Conservation (phyloP, 352 stramenopile genomes). For the Globisporangium paddicum region DNA sequence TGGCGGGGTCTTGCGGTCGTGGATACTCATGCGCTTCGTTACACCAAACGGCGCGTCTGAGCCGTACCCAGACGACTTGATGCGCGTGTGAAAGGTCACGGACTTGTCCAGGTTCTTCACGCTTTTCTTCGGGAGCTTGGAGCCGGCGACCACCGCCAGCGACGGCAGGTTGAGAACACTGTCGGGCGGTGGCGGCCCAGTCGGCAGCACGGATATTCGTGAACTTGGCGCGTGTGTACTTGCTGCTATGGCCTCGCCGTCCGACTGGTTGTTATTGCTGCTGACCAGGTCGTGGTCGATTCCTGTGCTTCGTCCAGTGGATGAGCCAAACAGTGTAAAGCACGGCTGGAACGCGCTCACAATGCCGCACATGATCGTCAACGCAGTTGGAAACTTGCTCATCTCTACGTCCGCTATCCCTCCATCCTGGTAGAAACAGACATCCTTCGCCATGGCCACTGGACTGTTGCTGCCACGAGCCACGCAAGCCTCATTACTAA, state of each 20-base stretch:
- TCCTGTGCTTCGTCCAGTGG: background rate
- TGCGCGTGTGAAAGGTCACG: constrained; percentile 73
- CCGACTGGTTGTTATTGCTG: background rate
- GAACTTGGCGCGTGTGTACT: background rate
- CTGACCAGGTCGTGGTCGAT: background rate
- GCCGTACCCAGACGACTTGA: constrained; percentile 85
- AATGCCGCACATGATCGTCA: constrained; percentile 34
- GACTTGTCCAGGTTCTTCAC: constrained; percentile 52
- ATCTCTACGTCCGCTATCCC: background rate
- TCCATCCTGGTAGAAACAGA: constrained; percentile 35
- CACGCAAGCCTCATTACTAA: background rate
- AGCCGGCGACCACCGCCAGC: constrained; percentile 19
- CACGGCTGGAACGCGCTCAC: constrained; percentile 66
- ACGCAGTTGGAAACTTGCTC: background rate
- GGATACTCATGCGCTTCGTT: constrained; percentile 26
- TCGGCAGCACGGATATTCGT: constrained; percentile 47
- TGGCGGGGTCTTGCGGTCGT: constrained; percentile 19
- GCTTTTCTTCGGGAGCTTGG: constrained; percentile 13
- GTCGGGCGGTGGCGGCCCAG: constrained; percentile 30
- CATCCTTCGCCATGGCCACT: constrained; percentile 51
- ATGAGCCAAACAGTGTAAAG: constrained; percentile 33
- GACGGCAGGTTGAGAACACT: constrained; percentile 56
- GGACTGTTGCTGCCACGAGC: constrained; percentile 8
- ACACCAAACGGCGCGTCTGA: constrained; percentile 16
- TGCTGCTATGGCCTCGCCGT: background rate